phyloP scores from a whole-genome alignment of 352 stramenopile species.

The Blastocystis sp. region DNA sequence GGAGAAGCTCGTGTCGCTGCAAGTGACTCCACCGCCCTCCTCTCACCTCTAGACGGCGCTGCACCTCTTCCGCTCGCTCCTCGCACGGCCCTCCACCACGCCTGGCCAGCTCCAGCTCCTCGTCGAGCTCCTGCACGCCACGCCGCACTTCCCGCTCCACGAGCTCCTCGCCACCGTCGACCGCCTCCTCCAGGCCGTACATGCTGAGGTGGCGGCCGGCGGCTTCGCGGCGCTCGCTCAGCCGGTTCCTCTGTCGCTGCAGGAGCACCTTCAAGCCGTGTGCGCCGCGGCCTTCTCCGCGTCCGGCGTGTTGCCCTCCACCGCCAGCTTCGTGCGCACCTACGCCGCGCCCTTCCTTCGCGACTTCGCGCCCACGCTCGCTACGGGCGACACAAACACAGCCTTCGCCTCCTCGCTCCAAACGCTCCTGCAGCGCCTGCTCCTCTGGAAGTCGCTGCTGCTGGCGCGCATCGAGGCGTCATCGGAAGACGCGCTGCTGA shows the following conservation, averaged over 20 bases:
- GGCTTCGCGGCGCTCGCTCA: background rate
- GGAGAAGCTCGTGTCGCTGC: background rate
- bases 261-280: background rate
- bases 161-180: constrained; percentile 32
- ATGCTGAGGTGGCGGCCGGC: background rate
- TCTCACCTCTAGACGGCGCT: background rate
- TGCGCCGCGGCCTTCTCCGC: background rate
- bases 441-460: constrained; percentile 31
- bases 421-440: constrained; percentile 15
- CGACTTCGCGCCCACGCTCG: background rate
- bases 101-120: constrained; percentile 35
- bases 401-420: constrained; percentile 33
- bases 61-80: background rate
- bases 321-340: constrained; percentile 18
- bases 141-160: constrained; percentile 4
- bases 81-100: background rate
- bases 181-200: background rate
- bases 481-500: background rate
- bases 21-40: background rate
- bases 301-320: constrained; percentile 11
- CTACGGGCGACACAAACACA: background rate
- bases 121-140: background rate
- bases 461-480: background rate
- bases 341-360: background rate
- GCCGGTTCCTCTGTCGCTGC: background rate